phyloP scores from a whole-genome alignment of 2,329 filamentous ascomycete species.

The Hypoxylon sp. region DNA sequence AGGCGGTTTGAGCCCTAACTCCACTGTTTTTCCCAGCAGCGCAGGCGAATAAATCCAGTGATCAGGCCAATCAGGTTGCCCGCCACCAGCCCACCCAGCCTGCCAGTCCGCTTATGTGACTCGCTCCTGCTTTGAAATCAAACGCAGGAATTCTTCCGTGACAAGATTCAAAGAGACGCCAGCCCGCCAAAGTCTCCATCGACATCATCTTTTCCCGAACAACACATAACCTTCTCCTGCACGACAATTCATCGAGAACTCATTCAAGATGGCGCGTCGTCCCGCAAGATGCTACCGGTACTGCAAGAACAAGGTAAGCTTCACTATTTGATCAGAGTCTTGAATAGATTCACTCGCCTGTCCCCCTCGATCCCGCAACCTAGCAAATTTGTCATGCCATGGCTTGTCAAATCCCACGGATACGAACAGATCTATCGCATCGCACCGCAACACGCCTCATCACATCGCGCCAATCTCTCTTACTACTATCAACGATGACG shows the following conservation, averaged over 20 bases:
- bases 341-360: too few relatives aligned
- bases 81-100: conserved; percentile 32
- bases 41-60: conserved; percentile 30
- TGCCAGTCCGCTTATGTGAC: conserved; percentile 39
- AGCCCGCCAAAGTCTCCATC: conserved; percentile 36
- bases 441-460: too few relatives aligned
- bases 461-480: conserved; percentile 4
- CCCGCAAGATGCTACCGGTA: conserved; percentile 99
- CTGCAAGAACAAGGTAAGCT: conserved; percentile 99
- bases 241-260: conserved; percentile 60
- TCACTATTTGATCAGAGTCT: conserved; percentile 11
- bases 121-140: conserved; percentile 64
- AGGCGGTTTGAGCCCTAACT: conserved; percentile 48
- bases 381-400: conserved; percentile 22
- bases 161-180: conserved; percentile 45
- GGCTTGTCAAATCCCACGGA: too few relatives aligned
- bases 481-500: conserved; percentile 9
- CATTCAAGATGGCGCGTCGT: conserved; percentile 97
- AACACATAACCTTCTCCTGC: conserved; percentile 47
- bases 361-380: too few relatives aligned
- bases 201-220: conserved; percentile 49
- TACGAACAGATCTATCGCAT: background rate
- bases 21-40: conserved; percentile 47
- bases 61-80: conserved; percentile 32
- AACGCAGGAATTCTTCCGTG: conserved; percentile 44